A percentile compares a stretch with the other conserved stretches of the same genome.
Conservation (phyloP, 116 monocot species). For the Cymodocea nodosa region DNA sequence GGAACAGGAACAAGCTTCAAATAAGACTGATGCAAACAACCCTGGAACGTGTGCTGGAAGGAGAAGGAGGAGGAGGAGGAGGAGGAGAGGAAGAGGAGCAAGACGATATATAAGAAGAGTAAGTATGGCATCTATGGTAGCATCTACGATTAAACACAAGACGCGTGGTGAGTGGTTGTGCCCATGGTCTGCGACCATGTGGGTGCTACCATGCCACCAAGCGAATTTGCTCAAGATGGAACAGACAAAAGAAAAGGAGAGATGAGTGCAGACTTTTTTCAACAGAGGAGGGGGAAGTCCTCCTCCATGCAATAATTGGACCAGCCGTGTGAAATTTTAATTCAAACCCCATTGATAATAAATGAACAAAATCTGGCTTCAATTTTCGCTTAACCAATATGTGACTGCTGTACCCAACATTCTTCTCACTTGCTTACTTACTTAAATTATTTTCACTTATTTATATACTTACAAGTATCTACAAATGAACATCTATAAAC, state of each 20-base stretch:
- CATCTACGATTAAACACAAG: neutral
- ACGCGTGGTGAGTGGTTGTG: neutral
- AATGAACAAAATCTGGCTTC: too few relatives aligned
- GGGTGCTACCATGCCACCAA: neutral
- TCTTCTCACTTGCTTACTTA: too few relatives aligned
- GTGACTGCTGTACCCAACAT: too few relatives aligned
- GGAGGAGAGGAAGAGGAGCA: neutral
- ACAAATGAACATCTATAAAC: too few relatives aligned
- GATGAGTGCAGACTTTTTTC: neutral
- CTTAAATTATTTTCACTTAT: too few relatives aligned
- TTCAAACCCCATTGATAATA: too few relatives aligned
- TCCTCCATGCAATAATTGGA: neutral
- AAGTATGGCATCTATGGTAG: neutral
- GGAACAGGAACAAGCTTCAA: neutral
- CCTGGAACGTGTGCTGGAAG: neutral
- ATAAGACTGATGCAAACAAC: neutral
- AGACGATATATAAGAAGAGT: neutral
- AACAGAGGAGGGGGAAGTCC: neutral
- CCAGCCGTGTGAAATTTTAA: too few relatives aligned
- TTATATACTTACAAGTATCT: too few relatives aligned
- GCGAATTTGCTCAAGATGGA: neutral
- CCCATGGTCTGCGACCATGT: conserved; percentile 1
- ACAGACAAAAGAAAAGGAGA: neutral
- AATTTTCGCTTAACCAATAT: too few relatives aligned
- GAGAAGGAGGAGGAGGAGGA: neutral